Evolutionary conservation across 164 flowering plant species (phyloP).

Genomic region (Cinnamomum chago): DNA sequence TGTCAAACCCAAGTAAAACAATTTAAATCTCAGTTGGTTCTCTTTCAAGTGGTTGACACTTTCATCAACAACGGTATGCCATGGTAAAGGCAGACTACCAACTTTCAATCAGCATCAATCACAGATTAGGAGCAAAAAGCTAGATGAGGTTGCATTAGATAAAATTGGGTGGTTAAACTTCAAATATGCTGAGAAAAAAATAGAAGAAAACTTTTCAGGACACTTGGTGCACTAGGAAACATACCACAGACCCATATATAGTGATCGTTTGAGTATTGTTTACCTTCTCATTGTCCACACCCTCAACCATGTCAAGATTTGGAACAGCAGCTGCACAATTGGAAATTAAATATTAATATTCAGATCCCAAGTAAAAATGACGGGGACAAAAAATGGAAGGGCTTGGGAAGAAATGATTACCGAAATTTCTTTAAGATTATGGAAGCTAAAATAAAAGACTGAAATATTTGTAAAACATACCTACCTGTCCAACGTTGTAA

Average conservation of each 20-base stretch:
- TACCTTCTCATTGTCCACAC: slow-evolving; percentile 89
- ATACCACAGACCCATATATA: background rate
- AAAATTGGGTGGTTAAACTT: background rate
- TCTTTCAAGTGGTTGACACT: background rate
- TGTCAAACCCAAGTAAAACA: too few species aligned
- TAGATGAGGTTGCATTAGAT: background rate
- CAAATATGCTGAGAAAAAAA: too few species aligned
- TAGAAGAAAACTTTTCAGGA: background rate
- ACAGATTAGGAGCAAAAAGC: background rate
- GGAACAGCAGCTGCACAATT: slow-evolving; percentile 75
- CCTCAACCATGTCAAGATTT: slow-evolving; percentile 75
- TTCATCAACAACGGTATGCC: background rate
- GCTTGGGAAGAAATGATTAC: too few species aligned
- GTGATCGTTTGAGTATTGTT: slow-evolving; percentile 1
- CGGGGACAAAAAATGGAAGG: background rate
- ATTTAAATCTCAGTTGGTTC: too few species aligned
- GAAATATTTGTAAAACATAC: too few species aligned
- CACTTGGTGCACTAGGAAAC: background rate
- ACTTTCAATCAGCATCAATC: background rate
- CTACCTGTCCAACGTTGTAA: too few species aligned
- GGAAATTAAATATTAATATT: background rate
- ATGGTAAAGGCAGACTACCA: background rate
- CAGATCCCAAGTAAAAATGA: background rate
- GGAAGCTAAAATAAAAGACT: too few species aligned
- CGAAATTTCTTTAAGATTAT: background rate